Percentiles rank a stretch among this genome's conserved stretches.
These are phyloP conservation scores for Adansonia madagascariensis DNA, from an alignment of 441 rosid species.

Conservation along the genomic window DNA sequence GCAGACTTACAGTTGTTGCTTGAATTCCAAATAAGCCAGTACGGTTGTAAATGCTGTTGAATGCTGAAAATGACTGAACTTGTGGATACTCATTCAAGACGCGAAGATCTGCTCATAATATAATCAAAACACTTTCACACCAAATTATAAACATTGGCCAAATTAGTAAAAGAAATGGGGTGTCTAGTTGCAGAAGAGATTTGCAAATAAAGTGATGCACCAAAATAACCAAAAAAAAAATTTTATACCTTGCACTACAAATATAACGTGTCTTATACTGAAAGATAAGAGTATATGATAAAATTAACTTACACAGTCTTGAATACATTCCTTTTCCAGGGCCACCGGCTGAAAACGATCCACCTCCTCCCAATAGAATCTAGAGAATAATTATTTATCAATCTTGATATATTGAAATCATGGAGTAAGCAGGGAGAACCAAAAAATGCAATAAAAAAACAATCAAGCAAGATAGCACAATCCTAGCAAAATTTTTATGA, in stretches of 20 bases:
- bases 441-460: neutral
- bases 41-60: conserved; percentile 62
- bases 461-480: conserved; percentile 12
- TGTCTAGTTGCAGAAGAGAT: neutral
- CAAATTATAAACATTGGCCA: neutral
- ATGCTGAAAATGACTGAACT: conserved; percentile 63
- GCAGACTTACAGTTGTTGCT: conserved; percentile 48
- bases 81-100: conserved; percentile 35
- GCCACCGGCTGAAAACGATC: conserved; percentile 74
- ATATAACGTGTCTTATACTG: neutral
- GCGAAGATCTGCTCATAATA: neutral
- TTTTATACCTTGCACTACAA: neutral
- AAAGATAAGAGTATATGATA: neutral
- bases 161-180: neutral
- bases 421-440: neutral
- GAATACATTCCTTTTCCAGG: conserved; percentile 82
- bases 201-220: neutral
- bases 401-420: neutral
- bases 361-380: conserved; percentile 79
- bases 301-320: conserved; percentile 59
- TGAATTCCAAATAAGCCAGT: conserved; percentile 63
- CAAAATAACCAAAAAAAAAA: neutral
- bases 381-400: conserved; percentile 31
- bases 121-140: neutral
- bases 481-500: neutral